Evolutionary conservation across 371 early-diverging fungal genomes (phyloP).

Genomic region (Mortierella sp.): DNA sequence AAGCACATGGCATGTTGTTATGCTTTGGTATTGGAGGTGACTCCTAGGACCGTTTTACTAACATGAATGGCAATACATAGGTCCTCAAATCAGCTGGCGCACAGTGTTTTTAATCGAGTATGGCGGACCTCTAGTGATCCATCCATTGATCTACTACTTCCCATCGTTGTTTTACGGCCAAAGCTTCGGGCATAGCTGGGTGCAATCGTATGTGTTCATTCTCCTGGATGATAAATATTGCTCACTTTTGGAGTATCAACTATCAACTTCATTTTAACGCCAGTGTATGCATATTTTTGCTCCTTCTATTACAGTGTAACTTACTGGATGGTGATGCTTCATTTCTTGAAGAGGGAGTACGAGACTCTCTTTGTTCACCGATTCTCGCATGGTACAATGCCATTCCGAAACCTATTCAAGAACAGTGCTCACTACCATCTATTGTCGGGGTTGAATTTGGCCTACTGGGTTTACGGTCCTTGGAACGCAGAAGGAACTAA

Average conservation of each 20-base stretch:
- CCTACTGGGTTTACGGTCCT: constrained; percentile 89
- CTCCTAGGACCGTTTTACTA: neutral
- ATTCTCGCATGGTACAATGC: constrained; percentile 96
- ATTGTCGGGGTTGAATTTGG: constrained; percentile 88
- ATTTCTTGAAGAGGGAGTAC: constrained; percentile 94
- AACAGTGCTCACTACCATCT: constrained; percentile 97
- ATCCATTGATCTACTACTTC: constrained; percentile 87
- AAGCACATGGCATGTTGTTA: neutral
- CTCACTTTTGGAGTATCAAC: too few relatives aligned
- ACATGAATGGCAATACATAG: constrained; percentile 49
- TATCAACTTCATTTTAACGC: neutral
- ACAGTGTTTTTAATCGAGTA: constrained; percentile 97
- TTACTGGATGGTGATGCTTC: constrained; percentile 79
- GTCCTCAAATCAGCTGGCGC: constrained; percentile 95
- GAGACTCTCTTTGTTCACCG: constrained; percentile 96
- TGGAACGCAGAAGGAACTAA: constrained; percentile 69
- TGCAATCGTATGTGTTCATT: constrained; percentile 68
- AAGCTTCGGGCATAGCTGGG: constrained; percentile 71
- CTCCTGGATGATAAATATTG: neutral
- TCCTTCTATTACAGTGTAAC: constrained; percentile 60
- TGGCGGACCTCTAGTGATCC: constrained; percentile 90
- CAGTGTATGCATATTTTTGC: neutral
- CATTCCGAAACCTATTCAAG: constrained; percentile 91
- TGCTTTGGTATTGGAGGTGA: neutral
- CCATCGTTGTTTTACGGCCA: constrained; percentile 76